phyloP scores from a whole-genome alignment of 768 basidiomycete species.

The Boletus tylopilopsis region DNA sequence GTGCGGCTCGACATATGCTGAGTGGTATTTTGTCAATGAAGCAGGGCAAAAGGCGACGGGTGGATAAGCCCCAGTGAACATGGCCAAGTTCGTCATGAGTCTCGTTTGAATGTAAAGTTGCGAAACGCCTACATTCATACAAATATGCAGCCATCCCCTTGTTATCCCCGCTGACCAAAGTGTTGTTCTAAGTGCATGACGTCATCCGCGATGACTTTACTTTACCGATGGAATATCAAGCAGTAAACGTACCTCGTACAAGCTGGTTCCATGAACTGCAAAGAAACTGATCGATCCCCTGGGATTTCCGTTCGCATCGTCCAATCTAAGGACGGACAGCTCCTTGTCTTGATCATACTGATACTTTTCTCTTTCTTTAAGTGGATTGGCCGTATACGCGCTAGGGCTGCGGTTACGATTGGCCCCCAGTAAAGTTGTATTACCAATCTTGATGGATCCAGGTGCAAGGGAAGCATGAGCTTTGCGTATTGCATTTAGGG shows the following conservation, averaged over 20 bases:
- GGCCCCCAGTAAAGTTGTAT: conserved; percentile 62
- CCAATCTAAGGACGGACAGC: conserved; percentile 63
- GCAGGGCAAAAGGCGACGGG: too few relatives aligned
- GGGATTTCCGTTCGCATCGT: conserved; percentile 52
- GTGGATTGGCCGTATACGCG: conserved; percentile 74
- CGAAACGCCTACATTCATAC: conserved; percentile 55
- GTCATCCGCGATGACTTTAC: background rate
- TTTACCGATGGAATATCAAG: background rate
- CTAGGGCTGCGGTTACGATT: conserved; percentile 75
- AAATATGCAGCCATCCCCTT: conserved; percentile 84
- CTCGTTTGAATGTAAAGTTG: background rate
- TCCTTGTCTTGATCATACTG: conserved; percentile 73
- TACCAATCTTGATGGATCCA: conserved; percentile 61
- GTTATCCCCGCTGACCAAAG: conserved; percentile 76
- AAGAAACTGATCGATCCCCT: conserved; percentile 73
- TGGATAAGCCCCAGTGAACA: background rate
- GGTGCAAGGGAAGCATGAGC: conserved; percentile 61
- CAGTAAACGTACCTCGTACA: conserved; percentile 56
- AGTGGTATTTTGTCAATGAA: background rate
- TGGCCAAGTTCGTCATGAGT: background rate
- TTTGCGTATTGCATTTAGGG: conserved; percentile 62
- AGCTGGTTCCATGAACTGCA: conserved; percentile 74
- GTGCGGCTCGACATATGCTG: conserved; percentile 61
- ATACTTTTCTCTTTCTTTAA: conserved; percentile 62
- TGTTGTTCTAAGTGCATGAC: conserved; percentile 57